Conservation (phyloP, 495 filamentous ascomycete species). For the Gamarada debralockiae region DNA sequence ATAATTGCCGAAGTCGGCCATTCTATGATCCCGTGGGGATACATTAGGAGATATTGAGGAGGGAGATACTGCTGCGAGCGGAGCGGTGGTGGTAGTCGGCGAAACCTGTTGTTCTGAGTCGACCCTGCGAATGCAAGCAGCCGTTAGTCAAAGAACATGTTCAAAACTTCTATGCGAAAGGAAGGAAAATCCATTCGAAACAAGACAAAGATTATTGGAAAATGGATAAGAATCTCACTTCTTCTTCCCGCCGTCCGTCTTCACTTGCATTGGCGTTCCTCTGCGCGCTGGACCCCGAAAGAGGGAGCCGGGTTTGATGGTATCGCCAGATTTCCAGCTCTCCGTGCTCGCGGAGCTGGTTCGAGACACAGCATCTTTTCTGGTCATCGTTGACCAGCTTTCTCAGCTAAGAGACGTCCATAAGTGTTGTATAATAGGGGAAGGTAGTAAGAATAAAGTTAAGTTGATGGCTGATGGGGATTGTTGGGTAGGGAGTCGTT, state of each 20-base stretch:
- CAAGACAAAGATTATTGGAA: slow-evolving; percentile 10
- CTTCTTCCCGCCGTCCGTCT: slow-evolving; percentile 49
- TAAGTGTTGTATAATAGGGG: slow-evolving; percentile 2
- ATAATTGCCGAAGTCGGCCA: slow-evolving; percentile 59
- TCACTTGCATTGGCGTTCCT: slow-evolving; percentile 52
- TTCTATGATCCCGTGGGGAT: slow-evolving; percentile 42
- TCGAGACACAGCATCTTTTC: slow-evolving; percentile 49
- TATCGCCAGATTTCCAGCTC: slow-evolving; percentile 56
- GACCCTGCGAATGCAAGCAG: slow-evolving; percentile 27
- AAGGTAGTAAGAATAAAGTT: neutral
- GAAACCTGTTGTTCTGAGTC: slow-evolving; percentile 50
- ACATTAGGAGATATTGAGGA: slow-evolving; percentile 41
- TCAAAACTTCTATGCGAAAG: slow-evolving; percentile 12
- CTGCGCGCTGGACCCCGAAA: slow-evolving; percentile 37
- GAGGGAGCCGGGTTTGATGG: slow-evolving; percentile 40
- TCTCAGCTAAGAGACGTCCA: slow-evolving; percentile 20
- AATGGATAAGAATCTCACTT: slow-evolving; percentile 25
- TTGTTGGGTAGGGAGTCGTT: neutral
- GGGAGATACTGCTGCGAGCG: slow-evolving; percentile 40
- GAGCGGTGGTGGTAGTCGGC: slow-evolving; percentile 38
- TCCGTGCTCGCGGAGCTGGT: slow-evolving; percentile 58
- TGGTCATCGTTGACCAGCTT: slow-evolving; percentile 48
- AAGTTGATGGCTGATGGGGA: neutral
- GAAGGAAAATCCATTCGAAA: slow-evolving; percentile 8
- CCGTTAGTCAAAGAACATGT: slow-evolving; percentile 26